These are phyloP conservation scores for Candida tibetensis DNA, from an alignment of 805 yeast genomes.

Conservation along the genomic window DNA sequence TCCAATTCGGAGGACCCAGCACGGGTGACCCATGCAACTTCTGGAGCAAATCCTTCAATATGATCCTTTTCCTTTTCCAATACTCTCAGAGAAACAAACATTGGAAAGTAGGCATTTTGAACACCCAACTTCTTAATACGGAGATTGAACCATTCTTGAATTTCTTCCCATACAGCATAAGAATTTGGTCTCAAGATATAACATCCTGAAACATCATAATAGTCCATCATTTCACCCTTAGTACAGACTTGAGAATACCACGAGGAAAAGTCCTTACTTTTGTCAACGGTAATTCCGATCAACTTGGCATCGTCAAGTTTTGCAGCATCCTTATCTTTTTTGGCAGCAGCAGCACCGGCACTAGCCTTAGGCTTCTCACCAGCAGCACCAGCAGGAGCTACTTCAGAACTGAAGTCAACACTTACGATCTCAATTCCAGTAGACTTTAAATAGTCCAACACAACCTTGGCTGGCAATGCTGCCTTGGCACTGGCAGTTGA, in stretches of 20 bases:
- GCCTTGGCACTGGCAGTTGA: conserved; percentile 54
- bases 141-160: conserved; percentile 81
- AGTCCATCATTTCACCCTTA: conserved; percentile 97
- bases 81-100: conserved; percentile 92
- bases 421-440: conserved; percentile 49
- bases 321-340: conserved; percentile 45
- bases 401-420: conserved; percentile 54
- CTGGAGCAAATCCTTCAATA: conserved; percentile 98
- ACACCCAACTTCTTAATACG: conserved; percentile 87
- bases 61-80: conserved; percentile 98
- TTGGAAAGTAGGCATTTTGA: conserved; percentile 94
- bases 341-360: conserved; percentile 28
- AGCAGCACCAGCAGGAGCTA: conserved; percentile 33
- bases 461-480: conserved; percentile 44
- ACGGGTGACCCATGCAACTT: conserved; percentile 98
- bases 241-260: conserved; percentile 97
- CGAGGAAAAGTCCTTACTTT: conserved; percentile 85
- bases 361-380: conserved; percentile 16
- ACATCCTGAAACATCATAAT: conserved; percentile 98
- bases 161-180: conserved; percentile 89
- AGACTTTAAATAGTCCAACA: conserved; percentile 45
- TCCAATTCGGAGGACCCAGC: conserved; percentile 95
- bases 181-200: conserved; percentile 96
- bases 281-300: conserved; percentile 95
- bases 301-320: conserved; percentile 80